A percentile compares a stretch with the other conserved stretches of the same genome.
These are phyloP conservation scores for Pseudocercospora cruenta DNA, from an alignment of 2,329 filamentous ascomycete species.

Conservation along the genomic window DNA sequence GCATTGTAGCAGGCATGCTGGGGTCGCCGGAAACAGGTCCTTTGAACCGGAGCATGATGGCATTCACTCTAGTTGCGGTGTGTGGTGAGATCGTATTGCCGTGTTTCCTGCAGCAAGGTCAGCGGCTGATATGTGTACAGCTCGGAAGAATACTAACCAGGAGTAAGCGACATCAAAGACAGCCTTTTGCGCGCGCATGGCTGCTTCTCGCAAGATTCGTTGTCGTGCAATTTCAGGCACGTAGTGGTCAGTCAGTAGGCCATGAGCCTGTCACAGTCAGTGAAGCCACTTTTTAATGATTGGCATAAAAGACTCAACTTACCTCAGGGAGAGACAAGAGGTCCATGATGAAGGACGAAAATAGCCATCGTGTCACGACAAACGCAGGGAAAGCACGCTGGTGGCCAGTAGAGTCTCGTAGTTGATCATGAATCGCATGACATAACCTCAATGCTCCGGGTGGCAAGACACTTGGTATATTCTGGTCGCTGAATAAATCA, in stretches of 20 bases:
- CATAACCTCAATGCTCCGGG: slow-evolving; percentile 82
- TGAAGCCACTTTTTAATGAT: too few relatives aligned
- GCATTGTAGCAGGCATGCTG: background rate
- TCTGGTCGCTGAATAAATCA: slow-evolving; percentile 79
- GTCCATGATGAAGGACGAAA: slow-evolving; percentile 81
- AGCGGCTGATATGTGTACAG: slow-evolving; percentile 24
- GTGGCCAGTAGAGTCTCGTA: slow-evolving; percentile 65
- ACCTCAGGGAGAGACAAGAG: slow-evolving; percentile 89
- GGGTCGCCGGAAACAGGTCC: background rate
- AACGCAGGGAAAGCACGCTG: slow-evolving; percentile 74
- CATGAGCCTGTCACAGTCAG: slow-evolving; percentile 56
- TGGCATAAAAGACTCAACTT: too few relatives aligned
- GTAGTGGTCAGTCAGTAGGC: slow-evolving; percentile 81
- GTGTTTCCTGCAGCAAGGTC: slow-evolving; percentile 52
- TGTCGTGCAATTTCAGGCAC: slow-evolving; percentile 89
- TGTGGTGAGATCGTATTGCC: slow-evolving; percentile 65
- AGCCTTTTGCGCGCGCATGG: slow-evolving; percentile 75
- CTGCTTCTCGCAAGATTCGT: slow-evolving; percentile 72
- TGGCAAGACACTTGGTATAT: slow-evolving; percentile 79
- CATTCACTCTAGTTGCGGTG: slow-evolving; percentile 71
- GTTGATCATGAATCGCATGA: slow-evolving; percentile 77
- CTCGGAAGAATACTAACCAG: slow-evolving; percentile 57
- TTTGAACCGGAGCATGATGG: slow-evolving; percentile 66
- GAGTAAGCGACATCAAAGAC: slow-evolving; percentile 74
- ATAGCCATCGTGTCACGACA: slow-evolving; percentile 89